Base-by-base conservation (phyloP, 257 asterid genomes). In the Solanum virginianum region DNA sequence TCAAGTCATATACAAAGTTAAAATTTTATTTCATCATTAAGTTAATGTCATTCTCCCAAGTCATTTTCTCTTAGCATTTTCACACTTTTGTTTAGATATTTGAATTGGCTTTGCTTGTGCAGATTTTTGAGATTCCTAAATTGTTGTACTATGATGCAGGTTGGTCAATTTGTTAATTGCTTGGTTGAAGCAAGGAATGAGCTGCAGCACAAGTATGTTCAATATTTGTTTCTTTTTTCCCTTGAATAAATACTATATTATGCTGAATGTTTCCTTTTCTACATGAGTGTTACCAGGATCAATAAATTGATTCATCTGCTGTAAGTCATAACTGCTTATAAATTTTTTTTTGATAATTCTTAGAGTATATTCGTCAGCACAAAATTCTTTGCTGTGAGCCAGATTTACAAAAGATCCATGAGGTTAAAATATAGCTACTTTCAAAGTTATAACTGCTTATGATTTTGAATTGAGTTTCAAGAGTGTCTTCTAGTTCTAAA, bases 151-250 rank as follows among this genome's bases (percentile, higher is more conserved):
- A 60, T 55, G 80, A 86, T 93, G 91, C 93, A 94, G 98, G 91
- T 92, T 86, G 94, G 92, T 55, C 92, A 92, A 83, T 95, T 94
- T 80, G 92, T 89, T 65, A 91, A 91, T 87, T 92, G 93, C 91
- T 89, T 95, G 91, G 91, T 92, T 80, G 97, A 92, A 88, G 93
- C 94, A 60, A 90, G 87, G 87, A 88, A 89, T 15, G 97, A 91
- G 90, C 90, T 94, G 86, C 94, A 92, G 57, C 91, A 85, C 89
- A 92, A 92, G 97, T 94, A 90, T 81, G 91, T 80, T 26, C 7
- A 26, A 2, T 53, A 51, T 16, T 79, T 24, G 69, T 15, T 81
- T 70, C 43, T 11, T 80, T 63, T 81, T 41, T 36, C 41, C 41
- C 41, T 41, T 63, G 70, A 26, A 69, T 17, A 69, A 39, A 24